phyloP scores from a whole-genome alignment of 768 basidiomycete genomes.

The Porphyrellus cyaneotinctus region DNA sequence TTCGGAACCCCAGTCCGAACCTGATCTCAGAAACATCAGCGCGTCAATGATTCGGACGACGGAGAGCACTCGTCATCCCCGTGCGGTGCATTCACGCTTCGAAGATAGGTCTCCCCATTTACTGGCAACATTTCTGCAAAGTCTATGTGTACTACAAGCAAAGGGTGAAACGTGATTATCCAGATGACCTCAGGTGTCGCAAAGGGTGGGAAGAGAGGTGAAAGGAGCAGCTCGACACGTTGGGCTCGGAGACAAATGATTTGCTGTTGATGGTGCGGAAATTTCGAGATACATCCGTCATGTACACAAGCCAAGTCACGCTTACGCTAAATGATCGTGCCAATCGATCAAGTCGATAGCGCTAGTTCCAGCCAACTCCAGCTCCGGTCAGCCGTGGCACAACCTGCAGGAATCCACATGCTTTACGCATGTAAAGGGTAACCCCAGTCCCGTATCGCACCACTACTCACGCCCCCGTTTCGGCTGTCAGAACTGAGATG shows the following conservation, averaged over 20 bases:
- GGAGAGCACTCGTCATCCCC: constrained; percentile 15
- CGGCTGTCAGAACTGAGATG: constrained; percentile 8
- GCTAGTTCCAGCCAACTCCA: background rate
- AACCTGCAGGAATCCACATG: constrained; percentile 20
- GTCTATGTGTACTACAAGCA: constrained; percentile 23
- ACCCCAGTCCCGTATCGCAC: background rate
- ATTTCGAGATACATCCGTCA: constrained; percentile 6
- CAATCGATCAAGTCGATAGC: background rate
- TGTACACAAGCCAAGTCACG: background rate
- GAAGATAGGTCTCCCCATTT: constrained; percentile 25
- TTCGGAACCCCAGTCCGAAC: constrained; percentile 18
- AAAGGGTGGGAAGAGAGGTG: constrained; percentile 20
- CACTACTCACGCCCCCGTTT: background rate
- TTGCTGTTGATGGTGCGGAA: constrained; percentile 17
- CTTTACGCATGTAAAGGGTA: background rate
- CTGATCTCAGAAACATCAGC: constrained; percentile 18
- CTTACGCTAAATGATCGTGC: background rate
- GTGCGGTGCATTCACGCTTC: constrained; percentile 31
- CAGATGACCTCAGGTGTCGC: constrained; percentile 19
- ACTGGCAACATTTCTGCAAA: constrained; percentile 27
- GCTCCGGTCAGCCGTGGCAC: background rate
- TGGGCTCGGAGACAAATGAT: background rate
- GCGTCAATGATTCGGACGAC: constrained; percentile 10
- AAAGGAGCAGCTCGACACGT: constrained; percentile 9
- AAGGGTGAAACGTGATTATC: constrained; percentile 25